A percentile compares a stretch with the other conserved stretches of the same genome.
Conservation (phyloP, 2,329 filamentous ascomycete species). For the Pseudopithomyces chartarum region DNA sequence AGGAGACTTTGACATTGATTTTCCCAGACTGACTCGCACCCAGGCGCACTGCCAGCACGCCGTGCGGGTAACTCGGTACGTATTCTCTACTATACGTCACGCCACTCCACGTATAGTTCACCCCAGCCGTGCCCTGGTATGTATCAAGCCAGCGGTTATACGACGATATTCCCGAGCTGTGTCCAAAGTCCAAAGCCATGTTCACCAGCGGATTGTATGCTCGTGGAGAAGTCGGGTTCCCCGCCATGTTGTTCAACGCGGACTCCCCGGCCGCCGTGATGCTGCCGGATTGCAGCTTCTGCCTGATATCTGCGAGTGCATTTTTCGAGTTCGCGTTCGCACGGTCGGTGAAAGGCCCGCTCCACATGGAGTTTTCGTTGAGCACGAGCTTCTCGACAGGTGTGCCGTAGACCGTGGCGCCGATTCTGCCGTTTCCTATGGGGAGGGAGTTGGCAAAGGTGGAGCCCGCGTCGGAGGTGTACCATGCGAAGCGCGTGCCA, state of each 20-base stretch:
- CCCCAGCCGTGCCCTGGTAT: slow-evolving; percentile 7
- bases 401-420: slow-evolving; percentile 13
- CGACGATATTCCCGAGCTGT: neutral
- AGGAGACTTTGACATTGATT: slow-evolving; percentile 12
- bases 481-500: neutral
- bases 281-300: slow-evolving; percentile 13
- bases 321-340: slow-evolving; percentile 7
- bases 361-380: slow-evolving; percentile 22
- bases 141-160: slow-evolving; percentile 17
- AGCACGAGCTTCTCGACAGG: slow-evolving; percentile 12
- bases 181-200: slow-evolving; percentile 12
- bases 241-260: slow-evolving; percentile 8
- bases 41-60: neutral
- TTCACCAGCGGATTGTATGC: slow-evolving; percentile 5
- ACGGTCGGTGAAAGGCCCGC: slow-evolving; percentile 15
- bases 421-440: slow-evolving; percentile 19
- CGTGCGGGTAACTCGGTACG: slow-evolving; percentile 11
- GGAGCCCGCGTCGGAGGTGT: neutral
- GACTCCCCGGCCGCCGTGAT: slow-evolving; percentile 10
- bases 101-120: slow-evolving; percentile 10
- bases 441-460: slow-evolving; percentile 1
- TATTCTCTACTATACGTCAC: slow-evolving; percentile 16
- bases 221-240: slow-evolving; percentile 4
- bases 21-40: slow-evolving; percentile 9
- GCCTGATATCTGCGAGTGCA: slow-evolving; percentile 7